Conservation (phyloP, 768 basidiomycete species). For the Lentinula edodes region DNA sequence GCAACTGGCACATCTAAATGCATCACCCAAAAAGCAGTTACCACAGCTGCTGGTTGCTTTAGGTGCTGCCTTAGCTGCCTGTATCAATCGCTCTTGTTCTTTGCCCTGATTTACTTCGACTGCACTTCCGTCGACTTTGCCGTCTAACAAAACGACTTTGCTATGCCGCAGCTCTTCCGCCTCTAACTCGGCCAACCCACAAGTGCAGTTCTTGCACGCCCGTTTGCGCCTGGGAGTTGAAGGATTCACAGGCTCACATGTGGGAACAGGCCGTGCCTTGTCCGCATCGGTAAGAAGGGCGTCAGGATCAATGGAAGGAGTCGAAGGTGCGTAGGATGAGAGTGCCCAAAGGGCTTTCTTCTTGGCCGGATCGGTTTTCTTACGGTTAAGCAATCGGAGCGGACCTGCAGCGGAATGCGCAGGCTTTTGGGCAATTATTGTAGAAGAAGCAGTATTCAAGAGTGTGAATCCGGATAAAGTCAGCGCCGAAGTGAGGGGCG, state of each 20-base stretch:
- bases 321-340: constrained; percentile 45
- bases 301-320: constrained; percentile 77
- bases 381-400: constrained; percentile 48
- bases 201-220: constrained; percentile 95
- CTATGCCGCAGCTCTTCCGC: constrained; percentile 64
- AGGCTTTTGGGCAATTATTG: constrained; percentile 70
- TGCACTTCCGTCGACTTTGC: constrained; percentile 52
- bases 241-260: constrained; percentile 59
- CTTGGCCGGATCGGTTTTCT: constrained; percentile 56
- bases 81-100: constrained; percentile 61
- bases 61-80: constrained; percentile 65
- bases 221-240: constrained; percentile 66
- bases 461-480: constrained; percentile 61
- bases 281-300: constrained; percentile 81
- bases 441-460: constrained; percentile 37
- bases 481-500: constrained; percentile 51
- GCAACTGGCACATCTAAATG: constrained; percentile 93
- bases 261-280: constrained; percentile 68
- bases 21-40: constrained; percentile 96
- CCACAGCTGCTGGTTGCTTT: constrained; percentile 97
- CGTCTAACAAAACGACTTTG: constrained; percentile 68
- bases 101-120: constrained; percentile 43
- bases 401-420: constrained; percentile 29
- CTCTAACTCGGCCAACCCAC: constrained; percentile 93
- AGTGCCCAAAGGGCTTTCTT: constrained; percentile 91